A percentile compares a stretch with the other conserved stretches of the same genome.
Conservation (phyloP, 495 filamentous ascomycete species). For the Neurospora sp. region DNA sequence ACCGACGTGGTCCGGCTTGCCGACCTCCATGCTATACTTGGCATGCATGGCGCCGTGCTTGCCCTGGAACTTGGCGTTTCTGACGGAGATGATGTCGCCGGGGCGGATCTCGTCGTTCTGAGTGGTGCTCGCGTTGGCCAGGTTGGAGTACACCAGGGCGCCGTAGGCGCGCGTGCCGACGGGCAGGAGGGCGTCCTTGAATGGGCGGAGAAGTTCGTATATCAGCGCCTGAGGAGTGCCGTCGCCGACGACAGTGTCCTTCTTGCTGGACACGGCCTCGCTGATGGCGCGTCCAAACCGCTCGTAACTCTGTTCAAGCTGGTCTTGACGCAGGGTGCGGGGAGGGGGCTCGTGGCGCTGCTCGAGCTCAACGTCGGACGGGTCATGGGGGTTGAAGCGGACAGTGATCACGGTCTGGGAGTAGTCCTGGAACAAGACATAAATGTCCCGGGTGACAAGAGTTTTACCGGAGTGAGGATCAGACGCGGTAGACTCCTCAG, state of each 20-base stretch:
- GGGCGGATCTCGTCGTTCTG: conserved; percentile 91
- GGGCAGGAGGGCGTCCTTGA: conserved; percentile 65
- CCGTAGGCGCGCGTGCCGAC: conserved; percentile 84
- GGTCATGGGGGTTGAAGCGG: conserved; percentile 66
- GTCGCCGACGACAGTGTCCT: conserved; percentile 73
- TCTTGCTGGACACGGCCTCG: conserved; percentile 53
- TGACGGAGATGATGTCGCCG: conserved; percentile 86
- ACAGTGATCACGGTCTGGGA: conserved; percentile 85
- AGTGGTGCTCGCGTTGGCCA: conserved; percentile 83
- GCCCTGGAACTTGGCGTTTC: conserved; percentile 91
- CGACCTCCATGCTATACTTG: conserved; percentile 84
- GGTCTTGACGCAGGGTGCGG: conserved; percentile 77
- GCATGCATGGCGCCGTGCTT: conserved; percentile 91
- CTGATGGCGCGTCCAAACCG: conserved; percentile 67
- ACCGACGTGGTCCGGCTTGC: conserved; percentile 86
- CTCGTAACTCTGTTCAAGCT: conserved; percentile 75
- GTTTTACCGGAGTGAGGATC: conserved; percentile 55
- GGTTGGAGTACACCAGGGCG: conserved; percentile 82
- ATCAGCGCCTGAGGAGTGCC: conserved; percentile 69
- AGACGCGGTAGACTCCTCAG: conserved; percentile 63
- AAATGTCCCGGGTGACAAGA: conserved; percentile 67
- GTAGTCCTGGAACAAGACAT: conserved; percentile 85
- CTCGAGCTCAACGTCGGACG: conserved; percentile 59
- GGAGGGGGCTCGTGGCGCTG: conserved; percentile 86
- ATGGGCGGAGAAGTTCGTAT: conserved; percentile 63